Base-by-base conservation (phyloP, 2,329 filamentous ascomycete genomes). In the Neurospora crassa region DNA sequence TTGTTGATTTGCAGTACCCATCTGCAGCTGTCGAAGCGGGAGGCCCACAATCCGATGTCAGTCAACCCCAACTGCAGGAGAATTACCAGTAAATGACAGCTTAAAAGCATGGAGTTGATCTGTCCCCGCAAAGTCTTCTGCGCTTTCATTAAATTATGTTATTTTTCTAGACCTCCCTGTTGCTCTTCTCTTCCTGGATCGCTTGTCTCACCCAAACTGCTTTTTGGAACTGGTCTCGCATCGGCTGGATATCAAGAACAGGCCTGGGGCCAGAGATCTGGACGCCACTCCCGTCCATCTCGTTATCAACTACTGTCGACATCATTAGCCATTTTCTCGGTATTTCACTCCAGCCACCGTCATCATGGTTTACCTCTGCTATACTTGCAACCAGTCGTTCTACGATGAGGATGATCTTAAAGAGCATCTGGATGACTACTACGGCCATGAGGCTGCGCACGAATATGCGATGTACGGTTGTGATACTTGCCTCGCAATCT, bases 401-500 rank as follows among this genome's bases (percentile, higher is more conserved):
- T 59, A 59, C 47, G 47, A 59, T 29, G 47, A 59, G 5, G 47
- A 29, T 12, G 47, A 29, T 59, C 47, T 59, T 14, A 1, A 16
- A 14, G 20, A 29, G 2, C 47, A 59, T 59, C 47, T 59, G 12
- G 7, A 12, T 29, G 47, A 59, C 20, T 16, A 29, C 2, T 6
- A 2, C 45, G 1, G 6, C 11, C 45, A 53, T 14, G 24, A 29
- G 47, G 20, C 47, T 29, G 10, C 11, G 47, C 79, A 81, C 40
- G 40, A 47, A 3, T 45, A 11, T 1, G 78, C 76, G 1, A 41
- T 67, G 0, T 75, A 76, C 45, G 78, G 81, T 67, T 81, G 80
- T 69, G 75, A 77, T n/a, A 74, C 67, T 0, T 80, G 79, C 67
- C 68, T 71, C 14, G 63, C 74, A 0, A 76, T 69, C 41, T 81